Evolutionary conservation across 768 basidiomycete species (phyloP).

Genomic region (Russula olivacea): DNA sequence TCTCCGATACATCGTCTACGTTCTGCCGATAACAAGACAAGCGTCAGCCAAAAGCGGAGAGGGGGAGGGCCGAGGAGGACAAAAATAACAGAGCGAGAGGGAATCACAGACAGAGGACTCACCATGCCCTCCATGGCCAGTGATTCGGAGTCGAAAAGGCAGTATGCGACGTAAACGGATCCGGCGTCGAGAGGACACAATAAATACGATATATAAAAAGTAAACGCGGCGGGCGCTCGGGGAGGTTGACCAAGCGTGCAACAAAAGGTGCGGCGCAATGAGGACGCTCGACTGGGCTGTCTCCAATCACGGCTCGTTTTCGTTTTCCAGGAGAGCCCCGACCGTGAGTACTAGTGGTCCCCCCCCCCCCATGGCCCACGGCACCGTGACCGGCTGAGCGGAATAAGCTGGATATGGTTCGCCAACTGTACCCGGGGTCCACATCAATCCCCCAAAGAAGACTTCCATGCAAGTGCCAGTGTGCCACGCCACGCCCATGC

Average conservation of each 20-base stretch:
- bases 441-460: neutral
- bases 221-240: slow-evolving; percentile 7
- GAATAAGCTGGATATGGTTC: neutral
- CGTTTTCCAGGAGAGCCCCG: neutral
- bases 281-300: neutral
- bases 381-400: too few species aligned
- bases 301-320: too few species aligned
- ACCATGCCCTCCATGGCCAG: slow-evolving; percentile 6
- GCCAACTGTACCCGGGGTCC: neutral
- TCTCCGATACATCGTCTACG: neutral
- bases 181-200: neutral
- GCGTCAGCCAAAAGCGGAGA: neutral
- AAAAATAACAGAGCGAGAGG: neutral
- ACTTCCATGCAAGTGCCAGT: too few species aligned
- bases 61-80: neutral
- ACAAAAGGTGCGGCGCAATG: neutral
- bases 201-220: neutral
- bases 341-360: too few species aligned
- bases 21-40: neutral
- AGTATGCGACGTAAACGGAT: neutral
- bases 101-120: neutral
- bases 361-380: too few species aligned
- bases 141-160: neutral
- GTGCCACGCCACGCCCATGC: neutral
- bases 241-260: neutral